Percentiles rank a stretch among this genome's conserved stretches.
phyloP scores from a whole-genome alignment of 768 basidiomycete species.

The Mycena vulgaris region DNA sequence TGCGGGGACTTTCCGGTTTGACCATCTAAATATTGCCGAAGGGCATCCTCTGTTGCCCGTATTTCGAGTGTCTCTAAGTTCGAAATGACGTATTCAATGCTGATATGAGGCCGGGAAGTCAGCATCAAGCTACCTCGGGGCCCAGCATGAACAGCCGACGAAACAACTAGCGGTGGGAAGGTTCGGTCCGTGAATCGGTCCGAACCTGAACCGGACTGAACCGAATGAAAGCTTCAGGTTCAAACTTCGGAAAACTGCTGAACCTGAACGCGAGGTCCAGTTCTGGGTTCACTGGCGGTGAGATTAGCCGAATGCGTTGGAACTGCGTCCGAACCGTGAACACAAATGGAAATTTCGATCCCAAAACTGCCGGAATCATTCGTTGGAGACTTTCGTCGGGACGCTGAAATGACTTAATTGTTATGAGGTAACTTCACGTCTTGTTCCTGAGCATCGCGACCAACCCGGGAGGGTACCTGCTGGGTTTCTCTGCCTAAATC shows the following conservation, averaged over 20 bases:
- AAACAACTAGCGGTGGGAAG: no score
- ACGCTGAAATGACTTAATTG: constrained; percentile 13
- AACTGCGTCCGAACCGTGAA: constrained; percentile 11
- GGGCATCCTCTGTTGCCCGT: not conserved
- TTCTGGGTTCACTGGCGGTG: not conserved
- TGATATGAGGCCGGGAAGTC: no score
- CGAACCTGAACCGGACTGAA: no score
- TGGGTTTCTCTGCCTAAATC: no score
- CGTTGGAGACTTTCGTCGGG: not conserved
- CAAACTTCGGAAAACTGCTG: constrained; percentile 3
- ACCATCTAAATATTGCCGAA: not conserved
- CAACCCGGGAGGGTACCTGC: no score
- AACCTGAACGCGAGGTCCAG: not conserved
- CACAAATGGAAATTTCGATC: not conserved
- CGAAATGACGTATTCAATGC: constrained; percentile 6
- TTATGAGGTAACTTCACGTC: constrained; percentile 9
- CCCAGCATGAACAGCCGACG: no score
- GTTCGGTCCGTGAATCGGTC: no score
- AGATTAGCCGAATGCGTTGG: not conserved
- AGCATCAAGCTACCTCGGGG: no score
- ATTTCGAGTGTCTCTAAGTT: constrained; percentile 10
- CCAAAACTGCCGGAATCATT: not conserved
- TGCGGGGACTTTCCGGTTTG: not conserved
- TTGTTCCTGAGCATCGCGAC: no score
- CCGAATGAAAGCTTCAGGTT: not conserved